Evolutionary conservation across 2,329 filamentous ascomycete species (phyloP).

Genomic region (Xylariaceae sp.): DNA sequence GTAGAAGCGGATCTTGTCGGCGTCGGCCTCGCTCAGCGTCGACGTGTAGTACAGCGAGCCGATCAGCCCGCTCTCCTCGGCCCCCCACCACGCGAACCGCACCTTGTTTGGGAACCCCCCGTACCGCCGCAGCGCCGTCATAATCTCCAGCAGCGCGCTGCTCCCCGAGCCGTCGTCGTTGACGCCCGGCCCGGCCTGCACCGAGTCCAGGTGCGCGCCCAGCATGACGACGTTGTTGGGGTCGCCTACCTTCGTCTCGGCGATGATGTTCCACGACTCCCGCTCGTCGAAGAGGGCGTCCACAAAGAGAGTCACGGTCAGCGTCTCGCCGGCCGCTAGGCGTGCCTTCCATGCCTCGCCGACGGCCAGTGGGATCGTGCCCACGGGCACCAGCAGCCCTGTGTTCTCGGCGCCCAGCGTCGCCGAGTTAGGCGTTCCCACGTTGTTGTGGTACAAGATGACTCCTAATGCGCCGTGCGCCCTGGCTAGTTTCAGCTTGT

Average conservation of each 20-base stretch:
- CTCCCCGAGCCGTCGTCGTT: constrained; percentile 51
- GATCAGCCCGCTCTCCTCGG: constrained; percentile 51
- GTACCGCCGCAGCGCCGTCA: constrained; percentile 44
- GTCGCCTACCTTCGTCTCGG: constrained; percentile 51
- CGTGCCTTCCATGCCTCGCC: constrained; percentile 45
- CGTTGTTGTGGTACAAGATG: constrained; percentile 67
- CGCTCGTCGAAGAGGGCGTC: constrained; percentile 46
- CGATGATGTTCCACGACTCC: constrained; percentile 49
- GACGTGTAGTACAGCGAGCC: constrained; percentile 51
- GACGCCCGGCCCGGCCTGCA: constrained; percentile 48
- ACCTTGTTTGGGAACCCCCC: constrained; percentile 50
- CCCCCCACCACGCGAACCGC: constrained; percentile 51
- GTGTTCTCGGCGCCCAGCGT: constrained; percentile 56
- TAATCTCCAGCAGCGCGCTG: constrained; percentile 47
- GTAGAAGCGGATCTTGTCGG: constrained; percentile 67
- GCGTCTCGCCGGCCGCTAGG: constrained; percentile 42
- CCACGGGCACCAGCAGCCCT: constrained; percentile 45
- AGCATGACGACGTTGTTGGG: constrained; percentile 50
- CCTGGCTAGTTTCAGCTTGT: constrained; percentile 53
- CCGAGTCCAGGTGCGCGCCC: constrained; percentile 50
- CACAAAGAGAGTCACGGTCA: constrained; percentile 45
- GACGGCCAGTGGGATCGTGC: constrained; percentile 44
- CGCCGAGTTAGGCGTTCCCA: constrained; percentile 53
- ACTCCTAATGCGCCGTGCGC: constrained; percentile 50
- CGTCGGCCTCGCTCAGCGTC: constrained; percentile 45